Evolutionary conservation across 805 yeast species (phyloP).

Genomic region (Ogataea haglerorum): DNA sequence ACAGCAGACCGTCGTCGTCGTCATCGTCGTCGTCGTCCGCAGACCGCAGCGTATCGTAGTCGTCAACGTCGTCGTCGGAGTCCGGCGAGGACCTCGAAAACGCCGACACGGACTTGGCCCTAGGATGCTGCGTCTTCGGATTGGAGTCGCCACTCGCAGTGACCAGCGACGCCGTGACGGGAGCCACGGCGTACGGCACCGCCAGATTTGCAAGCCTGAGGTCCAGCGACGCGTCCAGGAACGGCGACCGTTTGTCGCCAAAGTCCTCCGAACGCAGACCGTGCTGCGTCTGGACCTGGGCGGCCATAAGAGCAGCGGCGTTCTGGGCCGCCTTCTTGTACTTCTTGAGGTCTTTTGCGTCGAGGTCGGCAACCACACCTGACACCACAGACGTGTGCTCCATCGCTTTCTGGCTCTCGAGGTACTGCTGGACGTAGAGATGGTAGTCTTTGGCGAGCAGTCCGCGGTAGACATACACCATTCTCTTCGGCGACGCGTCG

Average conservation of each 20-base stretch:
- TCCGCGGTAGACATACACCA: slow-evolving; percentile 86
- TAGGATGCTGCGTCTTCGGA: background rate
- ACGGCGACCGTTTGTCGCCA: slow-evolving; percentile 25
- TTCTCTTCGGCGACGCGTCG: slow-evolving; percentile 82
- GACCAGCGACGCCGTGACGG: slow-evolving; percentile 61
- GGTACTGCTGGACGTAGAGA: slow-evolving; percentile 62
- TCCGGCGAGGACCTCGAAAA: slow-evolving; percentile 3
- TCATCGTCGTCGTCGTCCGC: slow-evolving; percentile 40
- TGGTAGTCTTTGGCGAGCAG: slow-evolving; percentile 72
- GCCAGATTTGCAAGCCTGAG: slow-evolving; percentile 36
- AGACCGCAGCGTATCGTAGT: slow-evolving; percentile 30
- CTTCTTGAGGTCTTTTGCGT: slow-evolving; percentile 17
- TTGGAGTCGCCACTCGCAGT: slow-evolving; percentile 7
- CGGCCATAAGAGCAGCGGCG: slow-evolving; percentile 15
- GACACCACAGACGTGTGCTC: slow-evolving; percentile 20
- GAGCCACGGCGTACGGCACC: slow-evolving; percentile 73
- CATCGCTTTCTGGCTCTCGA: slow-evolving; percentile 46
- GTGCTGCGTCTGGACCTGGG: slow-evolving; percentile 15
- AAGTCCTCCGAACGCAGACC: slow-evolving; percentile 15
- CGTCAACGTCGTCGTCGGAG: slow-evolving; percentile 40
- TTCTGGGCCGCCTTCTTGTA: slow-evolving; percentile 15
- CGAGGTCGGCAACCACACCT: slow-evolving; percentile 12
- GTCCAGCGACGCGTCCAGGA: slow-evolving; percentile 31
- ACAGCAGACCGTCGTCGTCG: background rate
- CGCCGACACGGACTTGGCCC: slow-evolving; percentile 4